Conservation (phyloP, 306 rosid species). For the Luffa acutangula region DNA sequence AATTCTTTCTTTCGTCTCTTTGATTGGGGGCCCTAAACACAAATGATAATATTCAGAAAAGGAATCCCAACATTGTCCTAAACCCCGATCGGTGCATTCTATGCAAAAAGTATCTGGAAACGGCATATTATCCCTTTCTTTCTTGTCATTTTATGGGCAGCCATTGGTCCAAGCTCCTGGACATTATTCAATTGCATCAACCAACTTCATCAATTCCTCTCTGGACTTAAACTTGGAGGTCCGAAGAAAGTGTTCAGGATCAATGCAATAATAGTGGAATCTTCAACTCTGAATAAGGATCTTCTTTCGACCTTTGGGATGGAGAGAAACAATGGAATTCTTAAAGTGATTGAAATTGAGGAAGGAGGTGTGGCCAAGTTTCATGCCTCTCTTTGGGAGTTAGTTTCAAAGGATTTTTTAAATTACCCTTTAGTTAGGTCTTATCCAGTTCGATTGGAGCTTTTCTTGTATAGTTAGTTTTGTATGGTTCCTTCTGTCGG, state of each 20-base stretch:
- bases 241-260: not conserved
- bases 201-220: not conserved
- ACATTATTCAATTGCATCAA: not conserved
- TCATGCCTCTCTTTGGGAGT: too few species aligned
- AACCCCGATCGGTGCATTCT: not conserved
- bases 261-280: not conserved
- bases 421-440: too few species aligned
- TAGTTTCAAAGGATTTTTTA: too few species aligned
- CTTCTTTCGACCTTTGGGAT: not conserved
- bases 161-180: not conserved
- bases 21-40: not conserved
- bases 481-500: not conserved
- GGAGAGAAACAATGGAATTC: not conserved
- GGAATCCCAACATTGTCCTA: not conserved
- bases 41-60: not conserved
- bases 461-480: not conserved
- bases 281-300: not conserved
- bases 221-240: not conserved
- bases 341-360: not conserved
- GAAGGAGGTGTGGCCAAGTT: not conserved
- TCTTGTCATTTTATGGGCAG: not conserved
- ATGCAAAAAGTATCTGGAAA: not conserved
- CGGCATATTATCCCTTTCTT: not conserved
- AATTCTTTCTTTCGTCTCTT: too few species aligned
- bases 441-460: too few species aligned